Conservation (phyloP, 1,139 yeast genomes). For the Casaregolazyma suthepensis region DNA sequence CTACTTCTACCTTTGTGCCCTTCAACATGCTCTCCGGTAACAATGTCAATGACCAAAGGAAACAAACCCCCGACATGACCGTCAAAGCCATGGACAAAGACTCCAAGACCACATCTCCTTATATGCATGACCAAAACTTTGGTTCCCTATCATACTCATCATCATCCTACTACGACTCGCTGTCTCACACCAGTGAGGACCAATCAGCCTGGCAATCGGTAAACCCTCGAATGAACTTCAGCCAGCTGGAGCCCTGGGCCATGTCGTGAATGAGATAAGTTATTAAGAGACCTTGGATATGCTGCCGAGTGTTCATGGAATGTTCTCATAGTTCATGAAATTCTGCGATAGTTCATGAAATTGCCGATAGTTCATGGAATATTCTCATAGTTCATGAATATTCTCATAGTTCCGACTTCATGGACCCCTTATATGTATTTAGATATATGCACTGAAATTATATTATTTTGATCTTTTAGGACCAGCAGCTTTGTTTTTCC, state of each 20-base stretch:
- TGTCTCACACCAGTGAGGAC: background rate
- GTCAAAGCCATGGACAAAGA: background rate
- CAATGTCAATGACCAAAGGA: background rate
- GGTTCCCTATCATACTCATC: background rate
- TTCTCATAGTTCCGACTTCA: too few relatives aligned
- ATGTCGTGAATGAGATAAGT: background rate
- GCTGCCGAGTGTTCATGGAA: background rate
- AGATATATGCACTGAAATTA: background rate
- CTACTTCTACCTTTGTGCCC: conserved; percentile 5
- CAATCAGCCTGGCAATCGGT: background rate
- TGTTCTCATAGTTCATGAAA: too few relatives aligned
- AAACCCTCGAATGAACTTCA: conserved; percentile 1
- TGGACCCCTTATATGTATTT: background rate
- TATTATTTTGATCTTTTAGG: background rate
- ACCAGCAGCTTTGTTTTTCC: background rate
- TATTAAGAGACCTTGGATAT: background rate
- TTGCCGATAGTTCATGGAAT: background rate
- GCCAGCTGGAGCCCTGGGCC: conserved; percentile 5
- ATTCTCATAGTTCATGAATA: too few relatives aligned
- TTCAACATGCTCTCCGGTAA: conserved; percentile 3
- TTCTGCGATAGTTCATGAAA: too few relatives aligned
- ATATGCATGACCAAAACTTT: background rate
- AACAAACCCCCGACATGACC: background rate
- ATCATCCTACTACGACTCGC: background rate
- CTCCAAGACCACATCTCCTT: background rate